phyloP scores from a whole-genome alignment of 257 asterid species.

The Nicotiana knightiana region DNA sequence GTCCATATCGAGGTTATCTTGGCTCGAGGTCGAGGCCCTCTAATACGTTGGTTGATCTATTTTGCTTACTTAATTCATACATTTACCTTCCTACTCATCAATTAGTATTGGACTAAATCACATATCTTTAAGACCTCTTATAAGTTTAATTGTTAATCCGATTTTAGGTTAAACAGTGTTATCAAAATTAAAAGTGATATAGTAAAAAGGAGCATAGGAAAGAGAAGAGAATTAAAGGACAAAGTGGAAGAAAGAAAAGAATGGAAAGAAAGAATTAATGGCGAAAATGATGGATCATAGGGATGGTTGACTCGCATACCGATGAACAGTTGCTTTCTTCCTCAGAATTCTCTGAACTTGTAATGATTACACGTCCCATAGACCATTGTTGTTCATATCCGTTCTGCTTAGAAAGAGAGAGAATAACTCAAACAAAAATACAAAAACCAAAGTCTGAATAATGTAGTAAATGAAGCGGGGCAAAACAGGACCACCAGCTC shows the following conservation, averaged over 20 bases:
- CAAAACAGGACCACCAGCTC: background rate
- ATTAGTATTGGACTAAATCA: no score
- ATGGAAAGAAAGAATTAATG: slow-evolving; percentile 25
- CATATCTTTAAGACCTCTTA: no score
- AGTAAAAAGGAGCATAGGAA: no score
- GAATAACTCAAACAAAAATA: background rate
- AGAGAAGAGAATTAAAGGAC: background rate
- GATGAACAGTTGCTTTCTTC: slow-evolving; percentile 41
- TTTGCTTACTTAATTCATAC: no score
- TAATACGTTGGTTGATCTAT: no score
- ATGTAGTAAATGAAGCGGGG: background rate
- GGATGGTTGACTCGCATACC: slow-evolving; percentile 42
- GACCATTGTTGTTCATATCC: background rate
- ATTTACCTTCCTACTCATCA: no score
- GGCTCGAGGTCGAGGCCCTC: no score
- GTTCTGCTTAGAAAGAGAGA: background rate
- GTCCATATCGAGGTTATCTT: no score
- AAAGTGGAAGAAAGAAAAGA: slow-evolving; percentile 8
- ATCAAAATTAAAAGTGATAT: no score
- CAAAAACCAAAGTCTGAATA: background rate
- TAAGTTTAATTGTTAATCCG: no score
- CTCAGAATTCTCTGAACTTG: slow-evolving; percentile 53
- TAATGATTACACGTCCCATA: slow-evolving; percentile 41
- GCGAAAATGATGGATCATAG: slow-evolving; percentile 48
- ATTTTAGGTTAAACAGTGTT: no score